Conservation (phyloP, 2,329 filamentous ascomycete species). For the Bipolaris victoriae region DNA sequence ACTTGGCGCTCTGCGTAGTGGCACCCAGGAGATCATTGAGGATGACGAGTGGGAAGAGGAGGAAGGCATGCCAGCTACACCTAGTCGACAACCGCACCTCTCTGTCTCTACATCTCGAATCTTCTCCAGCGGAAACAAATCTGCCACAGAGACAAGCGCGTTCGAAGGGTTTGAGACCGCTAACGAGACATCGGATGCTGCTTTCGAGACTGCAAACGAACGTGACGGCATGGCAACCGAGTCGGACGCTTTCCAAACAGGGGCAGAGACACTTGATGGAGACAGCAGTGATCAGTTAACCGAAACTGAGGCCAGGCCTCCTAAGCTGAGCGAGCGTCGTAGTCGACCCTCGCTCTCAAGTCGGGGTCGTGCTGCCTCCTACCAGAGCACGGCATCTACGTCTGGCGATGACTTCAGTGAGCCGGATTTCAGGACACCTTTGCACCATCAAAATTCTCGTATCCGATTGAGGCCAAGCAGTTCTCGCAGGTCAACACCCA, state of each 20-base stretch:
- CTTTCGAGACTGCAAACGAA: constrained; percentile 79
- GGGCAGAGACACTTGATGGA: constrained; percentile 72
- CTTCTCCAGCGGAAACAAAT: constrained; percentile 42
- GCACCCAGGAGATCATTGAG: constrained; percentile 77
- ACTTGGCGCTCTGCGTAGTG: constrained; percentile 75
- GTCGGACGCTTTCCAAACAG: constrained; percentile 94
- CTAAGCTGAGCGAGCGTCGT: constrained; percentile 32
- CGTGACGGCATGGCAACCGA: constrained; percentile 72
- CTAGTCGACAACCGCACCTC: constrained; percentile 53
- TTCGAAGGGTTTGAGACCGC: constrained; percentile 80
- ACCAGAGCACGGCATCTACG: constrained; percentile 86
- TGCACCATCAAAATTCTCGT: constrained; percentile 67
- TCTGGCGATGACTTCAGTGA: constrained; percentile 77
- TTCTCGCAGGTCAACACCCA: constrained; percentile 59
- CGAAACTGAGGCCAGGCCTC: constrained; percentile 73
- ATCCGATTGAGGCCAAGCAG: constrained; percentile 74
- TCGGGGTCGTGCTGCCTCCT: constrained; percentile 67
- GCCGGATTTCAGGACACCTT: constrained; percentile 67
- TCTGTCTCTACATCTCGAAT: constrained; percentile 39
- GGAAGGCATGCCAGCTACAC: constrained; percentile 61
- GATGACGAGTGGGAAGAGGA: constrained; percentile 88
- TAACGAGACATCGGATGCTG: constrained; percentile 70
- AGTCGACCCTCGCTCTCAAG: constrained; percentile 55
- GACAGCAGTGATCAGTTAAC: constrained; percentile 82
- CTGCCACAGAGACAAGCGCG: constrained; percentile 48